Evolutionary conservation across 2,329 filamentous ascomycete genomes (phyloP), one percentile per base, ranked within the genome.

Genomic region (Cryphonectria nitschkei): DNA sequence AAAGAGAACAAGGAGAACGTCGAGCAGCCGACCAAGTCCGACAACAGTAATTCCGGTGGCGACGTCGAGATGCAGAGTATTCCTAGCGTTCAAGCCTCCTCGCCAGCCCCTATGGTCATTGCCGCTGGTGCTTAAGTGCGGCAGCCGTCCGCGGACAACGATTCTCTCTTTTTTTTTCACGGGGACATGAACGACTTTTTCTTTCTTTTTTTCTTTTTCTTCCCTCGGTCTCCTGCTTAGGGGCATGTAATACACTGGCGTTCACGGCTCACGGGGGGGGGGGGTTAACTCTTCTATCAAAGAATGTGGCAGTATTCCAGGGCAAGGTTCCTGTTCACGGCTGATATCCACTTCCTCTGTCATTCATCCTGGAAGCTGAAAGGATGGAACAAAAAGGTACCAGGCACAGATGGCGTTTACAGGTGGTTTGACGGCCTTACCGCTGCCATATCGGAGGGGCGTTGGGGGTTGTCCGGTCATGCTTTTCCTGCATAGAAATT

Each of bases 1-100:
- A 87, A 85, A 76, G 90, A 93, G 79, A 87, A 91, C 77, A 88
- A 89, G 76, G 88, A 88, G 74, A 91, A 92, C 65, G 83, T 19
- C 19, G 62, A 46, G 39, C 67, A 80, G 50, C 84, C 84, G 70
- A 78, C 80, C 72, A 86, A 86, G 78, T 87, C 85, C 76, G 83
- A 82, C 68, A 79, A 79, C 73, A 81, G 77, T 72, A 76, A 74
- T 71, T 80, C 77, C 34, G 77, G 74, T 32, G 81, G 80, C 65
- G 87, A 87, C 60, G 82, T 84, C 37, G 88, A 89, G 76, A 87
- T 87, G 81, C 83, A 80, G 68, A 88, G 85, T 75, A 79, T 79
- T 14, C 78, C 85, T 11, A 89, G 86, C 75, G 75, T 87, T 16
- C 79, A 83, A n/a, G 83, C 83, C 8, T 85, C 84, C 67, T 88